Percentiles rank a stretch among this genome's conserved stretches.
These are phyloP conservation scores for Delphinella strobiligena DNA, from an alignment of 2,329 filamentous ascomycete genomes.

Conservation along the genomic window DNA sequence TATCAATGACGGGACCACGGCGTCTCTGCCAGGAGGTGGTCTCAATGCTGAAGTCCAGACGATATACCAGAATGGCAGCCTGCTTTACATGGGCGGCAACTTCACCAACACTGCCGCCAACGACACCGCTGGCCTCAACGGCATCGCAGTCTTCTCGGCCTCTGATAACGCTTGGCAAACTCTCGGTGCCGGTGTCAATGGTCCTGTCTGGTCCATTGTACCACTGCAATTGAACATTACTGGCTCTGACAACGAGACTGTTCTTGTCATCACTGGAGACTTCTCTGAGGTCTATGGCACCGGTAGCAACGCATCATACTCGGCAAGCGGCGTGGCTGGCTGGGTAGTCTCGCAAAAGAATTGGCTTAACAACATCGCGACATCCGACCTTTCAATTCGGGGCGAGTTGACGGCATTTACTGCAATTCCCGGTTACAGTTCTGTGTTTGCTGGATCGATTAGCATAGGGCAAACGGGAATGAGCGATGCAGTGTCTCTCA, in stretches of 20 bases:
- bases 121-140: constrained; percentile 52
- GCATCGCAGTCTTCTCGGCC: constrained; percentile 66
- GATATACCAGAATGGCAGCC: constrained; percentile 53
- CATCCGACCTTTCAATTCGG: constrained; percentile 51
- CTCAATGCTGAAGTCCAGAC: constrained; percentile 68
- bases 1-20: constrained; percentile 51
- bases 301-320: constrained; percentile 46
- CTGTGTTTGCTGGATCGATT: constrained; percentile 75
- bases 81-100: constrained; percentile 70
- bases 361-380: constrained; percentile 71
- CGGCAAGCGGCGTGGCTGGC: constrained; percentile 67
- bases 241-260: constrained; percentile 52
- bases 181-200: constrained; percentile 77
- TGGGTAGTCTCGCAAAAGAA: constrained; percentile 80
- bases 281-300: constrained; percentile 66
- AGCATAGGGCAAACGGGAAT: constrained; percentile 62
- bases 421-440: constrained; percentile 46
- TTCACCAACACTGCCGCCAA: constrained; percentile 64
- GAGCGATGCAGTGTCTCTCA: constrained; percentile 59
- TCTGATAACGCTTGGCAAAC: constrained; percentile 59
- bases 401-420: constrained; percentile 63
- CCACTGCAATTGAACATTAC: constrained; percentile 71
- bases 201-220: constrained; percentile 61
- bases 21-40: constrained; percentile 55
- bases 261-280: constrained; percentile 66